A percentile compares a stretch with the other conserved stretches of the same genome.
These are phyloP conservation scores for Cercophora newfieldiana DNA, from an alignment of 495 filamentous ascomycete genomes.

Conservation along the genomic window DNA sequence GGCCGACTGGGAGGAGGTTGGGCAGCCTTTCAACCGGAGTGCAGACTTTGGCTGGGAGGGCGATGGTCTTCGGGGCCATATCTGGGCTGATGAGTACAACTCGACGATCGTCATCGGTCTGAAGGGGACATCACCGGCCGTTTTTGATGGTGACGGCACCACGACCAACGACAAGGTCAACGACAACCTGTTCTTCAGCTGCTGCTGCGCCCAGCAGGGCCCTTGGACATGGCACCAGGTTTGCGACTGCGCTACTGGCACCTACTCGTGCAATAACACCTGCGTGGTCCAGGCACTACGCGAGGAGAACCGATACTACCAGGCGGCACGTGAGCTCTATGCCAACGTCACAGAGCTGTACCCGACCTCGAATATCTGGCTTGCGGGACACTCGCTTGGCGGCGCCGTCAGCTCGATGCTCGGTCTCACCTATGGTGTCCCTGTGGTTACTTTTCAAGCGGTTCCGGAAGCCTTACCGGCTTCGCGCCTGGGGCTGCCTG, in stretches of 20 bases:
- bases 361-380: conserved; percentile 82
- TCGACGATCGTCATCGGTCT: conserved; percentile 85
- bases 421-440: conserved; percentile 86
- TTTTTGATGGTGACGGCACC: conserved; percentile 93
- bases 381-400: conserved; percentile 86
- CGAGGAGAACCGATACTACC: conserved; percentile 87
- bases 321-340: conserved; percentile 81
- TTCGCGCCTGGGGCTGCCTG: conserved; percentile 78
- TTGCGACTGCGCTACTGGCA: conserved; percentile 82
- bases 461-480: conserved; percentile 87
- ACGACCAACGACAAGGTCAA: conserved; percentile 97
- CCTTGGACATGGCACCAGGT: conserved; percentile 85
- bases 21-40: conserved; percentile 77
- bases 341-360: conserved; percentile 89
- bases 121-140: conserved; percentile 85
- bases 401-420: conserved; percentile 82
- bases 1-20: conserved; percentile 82
- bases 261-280: conserved; percentile 87
- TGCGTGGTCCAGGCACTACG: conserved; percentile 74
- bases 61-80: conserved; percentile 88
- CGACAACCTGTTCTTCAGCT: conserved; percentile 96
- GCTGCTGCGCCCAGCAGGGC: conserved; percentile 92
- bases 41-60: conserved; percentile 83
- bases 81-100: conserved; percentile 85
- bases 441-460: conserved; percentile 86